Evolutionary conservation across 352 stramenopile species (phyloP).

Genomic region (Globisporangium mamillatum): DNA sequence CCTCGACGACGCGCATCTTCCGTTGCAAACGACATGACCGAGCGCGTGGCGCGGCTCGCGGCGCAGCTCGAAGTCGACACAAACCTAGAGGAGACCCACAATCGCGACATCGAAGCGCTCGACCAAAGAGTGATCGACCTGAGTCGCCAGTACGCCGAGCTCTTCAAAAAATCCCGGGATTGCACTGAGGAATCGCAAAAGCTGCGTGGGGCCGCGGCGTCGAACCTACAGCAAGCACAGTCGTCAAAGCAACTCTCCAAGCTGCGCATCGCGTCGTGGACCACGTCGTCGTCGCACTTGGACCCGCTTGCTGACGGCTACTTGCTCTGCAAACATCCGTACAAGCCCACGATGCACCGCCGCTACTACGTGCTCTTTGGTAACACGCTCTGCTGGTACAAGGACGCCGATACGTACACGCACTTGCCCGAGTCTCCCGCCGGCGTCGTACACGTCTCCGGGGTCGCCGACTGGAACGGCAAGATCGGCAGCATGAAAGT

Average conservation of each 20-base stretch:
- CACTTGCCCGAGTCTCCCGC: conserved; percentile 42
- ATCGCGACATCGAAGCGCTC: conserved; percentile 27
- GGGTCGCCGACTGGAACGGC: conserved; percentile 64
- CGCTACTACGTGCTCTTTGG: conserved; percentile 78
- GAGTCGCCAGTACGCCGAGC: conserved; percentile 27
- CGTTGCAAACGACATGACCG: background rate
- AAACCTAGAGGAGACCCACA: conserved; percentile 43
- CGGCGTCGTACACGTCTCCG: conserved; percentile 63
- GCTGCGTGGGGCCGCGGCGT: conserved; percentile 41
- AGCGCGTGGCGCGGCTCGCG: conserved; percentile 39
- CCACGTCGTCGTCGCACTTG: conserved; percentile 51
- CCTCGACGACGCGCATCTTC: conserved; percentile 5
- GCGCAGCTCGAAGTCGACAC: conserved; percentile 59
- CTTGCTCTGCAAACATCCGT: conserved; percentile 62
- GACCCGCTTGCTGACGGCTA: conserved; percentile 72
- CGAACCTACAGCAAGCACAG: conserved; percentile 57
- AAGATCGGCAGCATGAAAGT: conserved; percentile 51
- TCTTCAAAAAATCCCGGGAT: conserved; percentile 25
- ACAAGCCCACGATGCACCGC: conserved; percentile 61
- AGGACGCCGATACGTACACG: conserved; percentile 60
- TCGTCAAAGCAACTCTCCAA: conserved; percentile 47
- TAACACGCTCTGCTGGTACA: conserved; percentile 82
- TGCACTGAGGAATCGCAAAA: conserved; percentile 34
- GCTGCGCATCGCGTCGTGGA: conserved; percentile 59
- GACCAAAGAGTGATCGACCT: conserved; percentile 21